phyloP scores from a whole-genome alignment of 2,329 filamentous ascomycete genomes.

The Aspergillus fumigatus region DNA sequence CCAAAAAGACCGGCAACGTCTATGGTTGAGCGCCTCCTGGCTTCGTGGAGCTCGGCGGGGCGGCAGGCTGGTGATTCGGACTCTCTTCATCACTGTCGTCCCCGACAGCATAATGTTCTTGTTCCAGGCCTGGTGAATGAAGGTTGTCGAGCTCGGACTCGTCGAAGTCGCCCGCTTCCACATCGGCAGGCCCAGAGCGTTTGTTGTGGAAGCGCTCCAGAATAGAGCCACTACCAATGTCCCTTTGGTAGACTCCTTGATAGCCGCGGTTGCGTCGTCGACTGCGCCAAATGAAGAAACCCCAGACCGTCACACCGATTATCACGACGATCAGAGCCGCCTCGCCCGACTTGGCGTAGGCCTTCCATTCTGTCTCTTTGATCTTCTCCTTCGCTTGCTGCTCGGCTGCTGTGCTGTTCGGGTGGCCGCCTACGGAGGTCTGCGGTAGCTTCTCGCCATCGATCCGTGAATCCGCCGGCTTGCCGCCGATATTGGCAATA shows the following conservation, averaged over 20 bases:
- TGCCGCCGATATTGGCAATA: slow-evolving; percentile 79
- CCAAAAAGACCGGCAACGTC: slow-evolving; percentile 1
- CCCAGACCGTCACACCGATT: slow-evolving; percentile 68
- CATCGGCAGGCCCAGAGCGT: slow-evolving; percentile 41
- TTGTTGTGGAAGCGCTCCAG: slow-evolving; percentile 47
- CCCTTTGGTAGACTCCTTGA: slow-evolving; percentile 40
- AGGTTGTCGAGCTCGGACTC: slow-evolving; percentile 58
- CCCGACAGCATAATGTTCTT: slow-evolving; percentile 46
- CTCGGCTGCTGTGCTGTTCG: slow-evolving; percentile 63
- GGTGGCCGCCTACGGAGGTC: slow-evolving; percentile 70
- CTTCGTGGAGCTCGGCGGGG: slow-evolving; percentile 4
- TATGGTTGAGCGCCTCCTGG: slow-evolving; percentile 4
- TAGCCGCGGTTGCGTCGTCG: slow-evolving; percentile 47
- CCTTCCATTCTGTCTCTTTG: slow-evolving; percentile 81
- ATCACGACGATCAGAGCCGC: slow-evolving; percentile 77
- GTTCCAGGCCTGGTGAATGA: slow-evolving; percentile 31
- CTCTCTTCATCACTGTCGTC: slow-evolving; percentile 42
- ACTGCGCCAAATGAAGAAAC: slow-evolving; percentile 61
- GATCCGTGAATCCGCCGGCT: slow-evolving; percentile 71
- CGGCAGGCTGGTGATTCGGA: slow-evolving; percentile 8
- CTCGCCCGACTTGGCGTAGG: slow-evolving; percentile 83
- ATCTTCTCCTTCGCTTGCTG: slow-evolving; percentile 67
- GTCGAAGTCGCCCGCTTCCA: slow-evolving; percentile 60
- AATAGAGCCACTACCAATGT: slow-evolving; percentile 37
- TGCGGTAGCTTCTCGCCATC: slow-evolving; percentile 79